A percentile compares a stretch with the other conserved stretches of the same genome.
phyloP scores from a whole-genome alignment of 768 basidiomycete genomes.

The Hygrophoropsis aurantiaca region DNA sequence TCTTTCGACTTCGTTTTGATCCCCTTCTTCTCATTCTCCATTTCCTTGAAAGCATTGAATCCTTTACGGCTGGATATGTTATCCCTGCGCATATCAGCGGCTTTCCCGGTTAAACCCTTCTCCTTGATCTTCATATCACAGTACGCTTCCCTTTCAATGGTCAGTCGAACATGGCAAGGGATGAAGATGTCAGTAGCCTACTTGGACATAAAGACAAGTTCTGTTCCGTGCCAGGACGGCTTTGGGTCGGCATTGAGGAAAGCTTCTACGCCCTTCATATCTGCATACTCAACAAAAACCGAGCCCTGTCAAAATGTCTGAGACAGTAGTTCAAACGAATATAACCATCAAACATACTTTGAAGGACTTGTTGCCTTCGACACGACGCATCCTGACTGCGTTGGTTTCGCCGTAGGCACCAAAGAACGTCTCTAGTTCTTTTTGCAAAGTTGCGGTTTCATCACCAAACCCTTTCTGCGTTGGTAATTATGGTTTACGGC shows the following conservation, averaged over 20 bases:
- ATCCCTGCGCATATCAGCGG: slow-evolving; percentile 60
- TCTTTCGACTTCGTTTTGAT: slow-evolving; percentile 30
- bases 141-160: slow-evolving; percentile 64
- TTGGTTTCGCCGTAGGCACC: slow-evolving; percentile 72
- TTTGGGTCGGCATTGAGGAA: slow-evolving; percentile 84
- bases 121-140: slow-evolving; percentile 96
- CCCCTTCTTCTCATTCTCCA: slow-evolving; percentile 41
- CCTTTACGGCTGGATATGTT: slow-evolving; percentile 49
- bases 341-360: slow-evolving; percentile 54
- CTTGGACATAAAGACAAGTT: slow-evolving; percentile 88
- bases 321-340: background rate
- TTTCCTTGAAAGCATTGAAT: slow-evolving; percentile 82
- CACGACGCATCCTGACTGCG: slow-evolving; percentile 85
- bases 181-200: slow-evolving; percentile 31
- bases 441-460: slow-evolving; percentile 62
- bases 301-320: slow-evolving; percentile 60
- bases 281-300: slow-evolving; percentile 88
- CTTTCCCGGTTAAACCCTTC: slow-evolving; percentile 81
- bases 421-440: slow-evolving; percentile 78
- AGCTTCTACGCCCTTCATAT: slow-evolving; percentile 62
- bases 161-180: background rate
- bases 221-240: slow-evolving; percentile 74
- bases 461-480: slow-evolving; percentile 86
- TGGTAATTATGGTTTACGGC: slow-evolving; percentile 1
- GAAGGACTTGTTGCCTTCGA: slow-evolving; percentile 78